Percentiles rank a stretch among this genome's conserved stretches.
Evolutionary conservation across 495 filamentous ascomycete species (phyloP).

Genomic region (Penicillium simplicissimum): DNA sequence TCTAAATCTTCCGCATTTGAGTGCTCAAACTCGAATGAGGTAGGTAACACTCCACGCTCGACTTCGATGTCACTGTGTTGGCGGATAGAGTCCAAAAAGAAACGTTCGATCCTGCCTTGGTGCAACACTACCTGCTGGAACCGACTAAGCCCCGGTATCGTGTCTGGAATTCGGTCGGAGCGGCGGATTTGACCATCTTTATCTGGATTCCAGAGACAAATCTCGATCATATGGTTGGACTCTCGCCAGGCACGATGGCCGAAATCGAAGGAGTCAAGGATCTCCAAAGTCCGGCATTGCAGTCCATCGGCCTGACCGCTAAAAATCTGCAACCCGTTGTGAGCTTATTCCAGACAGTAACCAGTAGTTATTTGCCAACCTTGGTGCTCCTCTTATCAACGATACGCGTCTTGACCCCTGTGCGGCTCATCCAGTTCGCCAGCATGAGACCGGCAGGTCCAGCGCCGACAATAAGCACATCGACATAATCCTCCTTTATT

Average conservation of each 20-base stretch:
- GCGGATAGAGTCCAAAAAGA: slow-evolving; percentile 52
- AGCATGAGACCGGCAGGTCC: slow-evolving; percentile 65
- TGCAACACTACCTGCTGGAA: slow-evolving; percentile 56
- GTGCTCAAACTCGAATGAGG: slow-evolving; percentile 45
- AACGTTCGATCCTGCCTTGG: slow-evolving; percentile 57
- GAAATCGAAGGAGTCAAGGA: slow-evolving; percentile 64
- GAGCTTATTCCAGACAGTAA: not conserved
- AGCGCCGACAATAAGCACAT: slow-evolving; percentile 59
- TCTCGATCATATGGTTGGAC: slow-evolving; percentile 55
- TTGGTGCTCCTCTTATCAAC: slow-evolving; percentile 59
- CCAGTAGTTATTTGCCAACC: slow-evolving; percentile 36
- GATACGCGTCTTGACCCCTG: slow-evolving; percentile 55
- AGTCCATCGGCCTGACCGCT: slow-evolving; percentile 63
- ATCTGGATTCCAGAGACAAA: slow-evolving; percentile 44
- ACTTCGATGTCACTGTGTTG: slow-evolving; percentile 40
- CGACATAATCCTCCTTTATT: slow-evolving; percentile 14
- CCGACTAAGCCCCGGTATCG: slow-evolving; percentile 53
- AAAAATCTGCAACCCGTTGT: slow-evolving; percentile 24
- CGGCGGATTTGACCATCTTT: slow-evolving; percentile 50
- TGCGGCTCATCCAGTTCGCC: slow-evolving; percentile 59
- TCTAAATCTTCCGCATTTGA: slow-evolving; percentile 40
- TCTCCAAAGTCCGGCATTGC: slow-evolving; percentile 59
- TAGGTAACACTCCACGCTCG: slow-evolving; percentile 49
- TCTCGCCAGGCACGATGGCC: slow-evolving; percentile 61
- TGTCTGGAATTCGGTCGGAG: slow-evolving; percentile 56